Conservation (phyloP, 2,329 filamentous ascomycete species). For the Plectosphaerella cucumerina region DNA sequence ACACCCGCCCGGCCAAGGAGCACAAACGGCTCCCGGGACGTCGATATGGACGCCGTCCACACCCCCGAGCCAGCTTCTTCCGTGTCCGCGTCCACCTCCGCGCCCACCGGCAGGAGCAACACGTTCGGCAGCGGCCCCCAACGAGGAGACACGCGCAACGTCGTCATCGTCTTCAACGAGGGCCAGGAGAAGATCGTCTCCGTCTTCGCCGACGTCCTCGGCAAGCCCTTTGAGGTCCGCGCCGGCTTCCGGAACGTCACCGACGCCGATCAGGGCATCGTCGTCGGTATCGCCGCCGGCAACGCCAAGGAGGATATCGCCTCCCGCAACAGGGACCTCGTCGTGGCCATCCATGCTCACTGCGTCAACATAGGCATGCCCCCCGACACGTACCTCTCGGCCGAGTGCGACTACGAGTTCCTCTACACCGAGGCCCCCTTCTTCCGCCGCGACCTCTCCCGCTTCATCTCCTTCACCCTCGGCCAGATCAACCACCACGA, state of each 20-base stretch:
- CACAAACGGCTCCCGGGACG: slow-evolving; percentile 19
- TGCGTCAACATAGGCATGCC: slow-evolving; percentile 68
- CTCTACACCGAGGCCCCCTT: slow-evolving; percentile 72
- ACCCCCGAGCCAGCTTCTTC: no score
- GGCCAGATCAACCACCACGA: slow-evolving; percentile 77
- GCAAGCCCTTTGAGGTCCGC: slow-evolving; percentile 64
- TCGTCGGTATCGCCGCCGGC: slow-evolving; percentile 60
- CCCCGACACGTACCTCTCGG: slow-evolving; percentile 61
- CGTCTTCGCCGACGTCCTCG: slow-evolving; percentile 73
- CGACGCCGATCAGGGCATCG: slow-evolving; percentile 54
- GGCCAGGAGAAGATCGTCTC: slow-evolving; percentile 72
- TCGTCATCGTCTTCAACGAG: slow-evolving; percentile 64
- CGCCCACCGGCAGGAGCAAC: slow-evolving; percentile 28
- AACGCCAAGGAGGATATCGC: slow-evolving; percentile 55
- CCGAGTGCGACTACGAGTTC: slow-evolving; percentile 79
- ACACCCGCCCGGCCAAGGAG: slow-evolving; percentile 22
- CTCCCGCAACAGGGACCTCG: slow-evolving; percentile 50
- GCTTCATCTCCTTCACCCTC: slow-evolving; percentile 74
- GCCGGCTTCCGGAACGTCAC: slow-evolving; percentile 50
- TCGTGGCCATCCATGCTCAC: slow-evolving; percentile 72
- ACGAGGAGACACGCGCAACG: slow-evolving; percentile 53
- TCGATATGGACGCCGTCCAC: slow-evolving; percentile 29
- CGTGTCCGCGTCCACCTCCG: slow-evolving; percentile 27
- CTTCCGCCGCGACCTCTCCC: slow-evolving; percentile 69
- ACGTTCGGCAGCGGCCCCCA: slow-evolving; percentile 42